Percentiles rank a stretch among this genome's conserved stretches.
These are phyloP conservation scores for Phalaenopsis equestris DNA, from an alignment of 106 monocot species.

Conservation along the genomic window DNA sequence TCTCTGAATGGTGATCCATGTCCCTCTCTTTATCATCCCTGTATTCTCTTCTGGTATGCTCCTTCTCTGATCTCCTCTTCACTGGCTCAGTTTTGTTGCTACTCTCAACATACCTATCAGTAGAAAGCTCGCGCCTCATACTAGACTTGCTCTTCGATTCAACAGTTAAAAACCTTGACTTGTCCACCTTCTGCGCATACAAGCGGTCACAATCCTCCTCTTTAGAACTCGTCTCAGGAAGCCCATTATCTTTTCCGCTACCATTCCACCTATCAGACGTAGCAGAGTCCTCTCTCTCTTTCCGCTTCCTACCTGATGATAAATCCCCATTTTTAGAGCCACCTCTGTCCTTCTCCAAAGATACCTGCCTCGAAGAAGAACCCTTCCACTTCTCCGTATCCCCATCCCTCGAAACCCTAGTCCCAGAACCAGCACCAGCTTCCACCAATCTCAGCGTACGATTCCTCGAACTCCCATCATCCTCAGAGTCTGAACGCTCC, in stretches of 20 bases:
- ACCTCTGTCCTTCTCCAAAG: constrained; percentile 8
- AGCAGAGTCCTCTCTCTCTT: constrained; percentile 20
- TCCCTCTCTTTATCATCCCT: constrained; percentile 28
- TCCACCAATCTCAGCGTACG: constrained; percentile 16
- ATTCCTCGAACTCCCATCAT: constrained; percentile 23
- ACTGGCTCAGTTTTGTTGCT: constrained; percentile 9
- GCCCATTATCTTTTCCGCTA: constrained; percentile 20
- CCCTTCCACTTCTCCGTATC: constrained; percentile 28
- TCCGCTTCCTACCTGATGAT: constrained; percentile 21
- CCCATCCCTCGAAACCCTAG: constrained; percentile 39
- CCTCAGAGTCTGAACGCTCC: constrained; percentile 29
- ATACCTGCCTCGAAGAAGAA: background rate
- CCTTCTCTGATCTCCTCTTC: constrained; percentile 50
- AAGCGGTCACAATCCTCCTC: constrained; percentile 20
- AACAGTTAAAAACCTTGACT: constrained; percentile 21
- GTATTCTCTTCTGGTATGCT: constrained; percentile 36
- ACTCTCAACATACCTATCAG: constrained; percentile 36
- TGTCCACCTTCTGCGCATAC: constrained; percentile 20
- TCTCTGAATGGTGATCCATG: constrained; percentile 6
- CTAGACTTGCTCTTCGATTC: constrained; percentile 39
- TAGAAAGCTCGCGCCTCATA: constrained; percentile 27
- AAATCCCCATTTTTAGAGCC: constrained; percentile 15
- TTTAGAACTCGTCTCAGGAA: constrained; percentile 27
- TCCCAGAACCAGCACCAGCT: constrained; percentile 2
- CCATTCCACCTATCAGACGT: constrained; percentile 40